Percentiles rank a stretch among this genome's conserved stretches.
phyloP scores from a whole-genome alignment of 371 early-diverging fungal genomes.

The Circinella minor region DNA sequence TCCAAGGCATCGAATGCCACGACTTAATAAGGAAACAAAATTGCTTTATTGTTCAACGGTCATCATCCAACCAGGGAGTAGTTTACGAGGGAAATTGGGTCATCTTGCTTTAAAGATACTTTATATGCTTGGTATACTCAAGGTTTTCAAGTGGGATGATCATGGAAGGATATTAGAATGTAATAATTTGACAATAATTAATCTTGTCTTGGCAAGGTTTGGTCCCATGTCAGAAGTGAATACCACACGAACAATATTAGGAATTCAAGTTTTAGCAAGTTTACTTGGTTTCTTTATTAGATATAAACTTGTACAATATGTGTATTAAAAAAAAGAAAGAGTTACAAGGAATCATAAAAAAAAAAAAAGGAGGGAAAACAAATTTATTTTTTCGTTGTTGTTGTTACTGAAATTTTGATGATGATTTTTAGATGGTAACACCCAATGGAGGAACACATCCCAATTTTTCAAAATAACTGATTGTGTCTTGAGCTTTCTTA shows the following conservation, averaged over 20 bases:
- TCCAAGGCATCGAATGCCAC: conserved; percentile 97
- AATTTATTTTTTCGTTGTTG: background rate
- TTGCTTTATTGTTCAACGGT: conserved; percentile 51
- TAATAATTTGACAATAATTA: conserved; percentile 93
- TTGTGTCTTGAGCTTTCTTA: conserved; percentile 74
- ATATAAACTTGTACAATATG: conserved; percentile 74
- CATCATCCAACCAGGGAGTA: conserved; percentile 25
- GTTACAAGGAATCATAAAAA: background rate
- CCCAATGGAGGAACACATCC: conserved; percentile 50
- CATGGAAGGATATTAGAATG: conserved; percentile 55
- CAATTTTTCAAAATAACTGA: conserved; percentile 72
- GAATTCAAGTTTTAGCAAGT: conserved; percentile 68
- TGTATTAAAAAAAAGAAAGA: conserved; percentile 52
- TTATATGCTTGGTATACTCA: conserved; percentile 44
- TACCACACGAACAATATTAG: conserved; percentile 62
- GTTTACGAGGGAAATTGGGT: conserved; percentile 43
- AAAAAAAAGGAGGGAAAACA: too few relatives aligned
- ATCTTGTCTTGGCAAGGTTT: conserved; percentile 77
- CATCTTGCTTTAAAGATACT: conserved; percentile 40
- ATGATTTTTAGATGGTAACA: conserved; percentile 28
- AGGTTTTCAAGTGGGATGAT: conserved; percentile 66
- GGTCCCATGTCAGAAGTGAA: conserved; percentile 80
- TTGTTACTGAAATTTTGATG: too few relatives aligned
- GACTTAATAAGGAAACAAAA: conserved; percentile 59
- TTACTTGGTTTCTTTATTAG: conserved; percentile 78